Conservation (phyloP, 2,329 filamentous ascomycete genomes). For the Xylaria polymorpha region DNA sequence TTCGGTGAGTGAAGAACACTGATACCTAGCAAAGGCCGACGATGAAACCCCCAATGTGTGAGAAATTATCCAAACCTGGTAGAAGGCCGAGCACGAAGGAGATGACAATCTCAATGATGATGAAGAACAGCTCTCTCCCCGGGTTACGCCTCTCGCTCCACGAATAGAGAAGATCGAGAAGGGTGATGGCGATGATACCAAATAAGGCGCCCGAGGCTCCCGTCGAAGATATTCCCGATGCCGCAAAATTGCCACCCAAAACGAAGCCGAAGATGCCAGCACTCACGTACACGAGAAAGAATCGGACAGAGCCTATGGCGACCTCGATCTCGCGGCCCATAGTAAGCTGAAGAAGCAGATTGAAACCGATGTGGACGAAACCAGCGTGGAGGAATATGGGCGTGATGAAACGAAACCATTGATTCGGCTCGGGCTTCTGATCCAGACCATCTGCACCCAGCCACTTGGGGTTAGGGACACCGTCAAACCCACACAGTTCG, state of each 20-base stretch:
- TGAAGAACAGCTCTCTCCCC: conserved; percentile 85
- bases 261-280: conserved; percentile 97
- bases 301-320: conserved; percentile 87
- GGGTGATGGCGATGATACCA: conserved; percentile 86
- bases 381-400: conserved; percentile 97
- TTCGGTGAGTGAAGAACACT: conserved; percentile 91
- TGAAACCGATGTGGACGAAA: conserved; percentile 94
- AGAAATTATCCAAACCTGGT: conserved; percentile 95
- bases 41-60: conserved; percentile 94
- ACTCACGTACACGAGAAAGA: conserved; percentile 88
- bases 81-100: conserved; percentile 92
- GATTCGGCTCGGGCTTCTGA: conserved; percentile 76
- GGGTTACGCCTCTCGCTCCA: conserved; percentile 85
- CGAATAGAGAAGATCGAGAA: conserved; percentile 92
- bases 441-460: conserved; percentile 57
- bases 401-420: conserved; percentile 96
- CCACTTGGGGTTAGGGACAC: conserved; percentile 75
- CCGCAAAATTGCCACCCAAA: conserved; percentile 92
- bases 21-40: conserved; percentile 90
- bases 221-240: conserved; percentile 81
- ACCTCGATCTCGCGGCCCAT: conserved; percentile 93
- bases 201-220: conserved; percentile 93
- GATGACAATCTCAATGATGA: conserved; percentile 85
- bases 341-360: conserved; percentile 89
- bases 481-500: conserved; percentile 84